These are phyloP conservation scores for Camillea tinctor DNA, from an alignment of 2,329 filamentous ascomycete genomes.

Conservation along the genomic window DNA sequence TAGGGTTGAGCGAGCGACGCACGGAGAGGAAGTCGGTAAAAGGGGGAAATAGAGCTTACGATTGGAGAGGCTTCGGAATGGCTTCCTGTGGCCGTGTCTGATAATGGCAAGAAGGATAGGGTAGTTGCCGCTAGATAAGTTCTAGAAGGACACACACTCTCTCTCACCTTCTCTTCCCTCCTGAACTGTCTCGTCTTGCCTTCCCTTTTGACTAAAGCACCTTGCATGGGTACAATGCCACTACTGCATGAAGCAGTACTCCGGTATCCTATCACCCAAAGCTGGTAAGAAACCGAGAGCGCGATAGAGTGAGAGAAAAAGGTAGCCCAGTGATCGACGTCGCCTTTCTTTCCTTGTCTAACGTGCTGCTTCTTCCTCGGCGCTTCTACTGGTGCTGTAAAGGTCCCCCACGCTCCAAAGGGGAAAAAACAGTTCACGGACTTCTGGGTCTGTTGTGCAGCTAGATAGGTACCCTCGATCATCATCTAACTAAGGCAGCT, in stretches of 20 bases:
- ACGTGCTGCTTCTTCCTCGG: background rate
- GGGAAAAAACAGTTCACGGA: background rate
- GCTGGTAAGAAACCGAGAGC: background rate
- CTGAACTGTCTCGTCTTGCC: background rate
- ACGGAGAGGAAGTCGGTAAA: background rate
- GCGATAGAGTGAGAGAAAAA: background rate
- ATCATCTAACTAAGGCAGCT: background rate
- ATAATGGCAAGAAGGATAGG: background rate
- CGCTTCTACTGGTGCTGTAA: background rate
- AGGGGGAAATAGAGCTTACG: background rate
- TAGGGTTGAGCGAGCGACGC: background rate
- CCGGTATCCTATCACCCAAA: background rate
- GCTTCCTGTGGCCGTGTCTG: background rate
- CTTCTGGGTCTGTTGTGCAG: background rate
- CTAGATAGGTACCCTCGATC: background rate
- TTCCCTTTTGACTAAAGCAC: background rate
- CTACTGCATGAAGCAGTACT: background rate
- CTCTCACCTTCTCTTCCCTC: background rate
- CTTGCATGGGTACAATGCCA: background rate
- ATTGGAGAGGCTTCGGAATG: background rate
- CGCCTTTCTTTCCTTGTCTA: background rate
- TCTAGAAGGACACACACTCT: background rate
- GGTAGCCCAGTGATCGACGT: background rate
- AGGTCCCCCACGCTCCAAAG: no score
- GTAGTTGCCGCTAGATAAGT: background rate